These are phyloP conservation scores for Nicotiana paniculata DNA, from an alignment of 257 asterid species.

Conservation along the genomic window DNA sequence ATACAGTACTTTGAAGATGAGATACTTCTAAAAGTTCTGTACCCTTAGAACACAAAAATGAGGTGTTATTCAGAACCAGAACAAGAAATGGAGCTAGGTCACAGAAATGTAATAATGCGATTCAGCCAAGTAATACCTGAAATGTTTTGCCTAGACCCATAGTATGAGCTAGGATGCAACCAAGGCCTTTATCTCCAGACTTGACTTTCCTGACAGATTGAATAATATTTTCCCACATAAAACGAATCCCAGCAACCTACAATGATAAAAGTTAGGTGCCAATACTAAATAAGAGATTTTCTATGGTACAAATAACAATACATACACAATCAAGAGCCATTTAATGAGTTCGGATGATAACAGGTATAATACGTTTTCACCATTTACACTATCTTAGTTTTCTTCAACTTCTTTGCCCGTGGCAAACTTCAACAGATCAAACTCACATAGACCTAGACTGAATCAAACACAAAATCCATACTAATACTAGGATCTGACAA, in stretches of 20 bases:
- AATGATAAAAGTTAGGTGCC: background rate
- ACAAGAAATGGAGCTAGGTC: background rate
- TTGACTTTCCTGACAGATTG: conserved; percentile 75
- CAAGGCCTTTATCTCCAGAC: conserved; percentile 95
- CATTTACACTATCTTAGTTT: background rate
- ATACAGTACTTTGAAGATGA: background rate
- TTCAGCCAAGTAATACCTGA: conserved; percentile 56
- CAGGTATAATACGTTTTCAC: background rate
- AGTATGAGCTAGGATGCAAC: conserved; percentile 98
- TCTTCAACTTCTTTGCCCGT: background rate
- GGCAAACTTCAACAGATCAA: background rate
- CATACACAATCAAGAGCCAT: background rate
- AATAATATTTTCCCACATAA: conserved; percentile 93
- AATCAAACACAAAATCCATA: background rate
- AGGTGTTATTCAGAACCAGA: background rate
- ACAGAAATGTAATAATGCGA: background rate
- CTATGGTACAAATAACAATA: background rate
- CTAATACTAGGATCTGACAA: background rate
- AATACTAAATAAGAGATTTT: background rate
- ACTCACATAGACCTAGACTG: background rate
- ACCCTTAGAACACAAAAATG: background rate
- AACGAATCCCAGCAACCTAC: conserved; percentile 89
- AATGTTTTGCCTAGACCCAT: conserved; percentile 98
- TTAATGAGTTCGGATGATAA: background rate
- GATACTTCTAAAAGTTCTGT: background rate